These are phyloP conservation scores for Cyberlindnera americana DNA, from an alignment of 805 yeast species.

Conservation along the genomic window DNA sequence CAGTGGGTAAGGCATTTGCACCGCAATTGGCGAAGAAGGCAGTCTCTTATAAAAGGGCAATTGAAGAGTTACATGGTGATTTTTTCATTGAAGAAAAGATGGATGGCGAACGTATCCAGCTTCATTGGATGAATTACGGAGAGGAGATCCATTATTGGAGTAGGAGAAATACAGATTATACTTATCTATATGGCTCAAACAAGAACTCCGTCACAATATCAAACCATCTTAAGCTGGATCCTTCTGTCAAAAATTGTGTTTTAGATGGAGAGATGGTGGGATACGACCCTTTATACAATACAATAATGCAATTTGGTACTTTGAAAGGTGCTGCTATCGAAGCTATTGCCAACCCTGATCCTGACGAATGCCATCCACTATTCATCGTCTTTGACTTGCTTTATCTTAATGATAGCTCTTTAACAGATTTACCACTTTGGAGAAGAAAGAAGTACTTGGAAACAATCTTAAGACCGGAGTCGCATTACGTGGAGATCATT, in stretches of 20 bases:
- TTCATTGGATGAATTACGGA: constrained; percentile 57
- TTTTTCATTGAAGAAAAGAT: constrained; percentile 85
- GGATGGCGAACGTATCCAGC: constrained; percentile 86
- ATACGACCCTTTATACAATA: constrained; percentile 57
- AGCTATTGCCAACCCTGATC: constrained; percentile 1
- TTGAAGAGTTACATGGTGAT: constrained; percentile 39
- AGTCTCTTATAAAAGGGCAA: constrained; percentile 46
- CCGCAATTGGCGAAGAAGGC: constrained; percentile 74
- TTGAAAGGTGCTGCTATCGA: constrained; percentile 60
- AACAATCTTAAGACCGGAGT: constrained; percentile 40
- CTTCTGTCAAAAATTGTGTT: constrained; percentile 34
- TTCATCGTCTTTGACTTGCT: constrained; percentile 72
- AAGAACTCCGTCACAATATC: constrained; percentile 51
- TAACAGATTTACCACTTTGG: constrained; percentile 50
- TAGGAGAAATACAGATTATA: constrained; percentile 70
- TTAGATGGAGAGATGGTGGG: constrained; percentile 95
- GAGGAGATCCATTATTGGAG: constrained; percentile 37
- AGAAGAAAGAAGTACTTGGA: constrained; percentile 53
- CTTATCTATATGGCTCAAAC: constrained; percentile 61
- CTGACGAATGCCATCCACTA: constrained; percentile 44
- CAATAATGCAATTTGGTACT: constrained; percentile 75
- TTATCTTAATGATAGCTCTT: constrained; percentile 59
- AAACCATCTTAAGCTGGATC: constrained; percentile 39
- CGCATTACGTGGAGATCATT: constrained; percentile 45
- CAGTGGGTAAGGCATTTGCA: constrained; percentile 45